phyloP scores from a whole-genome alignment of 495 filamentous ascomycete genomes.

The Bathelium albidoporum region DNA sequence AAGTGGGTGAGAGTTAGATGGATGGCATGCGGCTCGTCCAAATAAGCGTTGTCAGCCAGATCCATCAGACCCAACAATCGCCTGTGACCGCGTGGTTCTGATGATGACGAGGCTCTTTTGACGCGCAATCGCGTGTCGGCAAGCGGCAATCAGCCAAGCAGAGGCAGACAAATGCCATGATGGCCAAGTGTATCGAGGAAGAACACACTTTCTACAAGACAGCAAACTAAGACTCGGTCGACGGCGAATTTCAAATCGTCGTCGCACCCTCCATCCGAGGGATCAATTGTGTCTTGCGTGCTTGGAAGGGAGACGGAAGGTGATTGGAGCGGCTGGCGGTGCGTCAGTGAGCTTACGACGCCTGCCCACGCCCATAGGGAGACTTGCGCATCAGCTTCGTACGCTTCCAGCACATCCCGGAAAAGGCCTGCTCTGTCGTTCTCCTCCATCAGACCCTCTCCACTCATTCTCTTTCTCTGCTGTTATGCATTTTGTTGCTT shows the following conservation, averaged over 20 bases:
- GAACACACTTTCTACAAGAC: no score
- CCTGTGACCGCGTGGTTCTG: background rate
- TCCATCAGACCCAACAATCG: background rate
- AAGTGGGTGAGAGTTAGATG: background rate
- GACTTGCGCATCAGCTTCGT: constrained; percentile 5
- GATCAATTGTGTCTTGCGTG: background rate
- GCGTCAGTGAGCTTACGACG: constrained; percentile 1
- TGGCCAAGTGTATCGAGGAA: no score
- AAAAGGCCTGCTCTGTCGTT: background rate
- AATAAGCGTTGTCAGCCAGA: background rate
- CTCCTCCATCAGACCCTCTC: background rate
- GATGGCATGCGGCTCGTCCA: background rate
- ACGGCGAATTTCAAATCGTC: background rate
- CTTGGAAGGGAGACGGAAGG: background rate
- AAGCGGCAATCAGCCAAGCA: background rate
- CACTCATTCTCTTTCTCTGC: background rate
- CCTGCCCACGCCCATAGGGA: background rate
- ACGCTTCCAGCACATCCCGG: background rate
- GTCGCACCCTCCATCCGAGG: background rate
- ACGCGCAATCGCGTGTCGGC: constrained; percentile 1
- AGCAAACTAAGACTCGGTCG: background rate
- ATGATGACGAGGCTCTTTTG: constrained; percentile 3
- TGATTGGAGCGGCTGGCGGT: background rate
- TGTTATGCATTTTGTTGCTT: background rate
- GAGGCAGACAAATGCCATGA: background rate